These are phyloP conservation scores for Fusarium brevicatenulatum DNA, from an alignment of 2,329 filamentous ascomycete genomes.

Conservation along the genomic window DNA sequence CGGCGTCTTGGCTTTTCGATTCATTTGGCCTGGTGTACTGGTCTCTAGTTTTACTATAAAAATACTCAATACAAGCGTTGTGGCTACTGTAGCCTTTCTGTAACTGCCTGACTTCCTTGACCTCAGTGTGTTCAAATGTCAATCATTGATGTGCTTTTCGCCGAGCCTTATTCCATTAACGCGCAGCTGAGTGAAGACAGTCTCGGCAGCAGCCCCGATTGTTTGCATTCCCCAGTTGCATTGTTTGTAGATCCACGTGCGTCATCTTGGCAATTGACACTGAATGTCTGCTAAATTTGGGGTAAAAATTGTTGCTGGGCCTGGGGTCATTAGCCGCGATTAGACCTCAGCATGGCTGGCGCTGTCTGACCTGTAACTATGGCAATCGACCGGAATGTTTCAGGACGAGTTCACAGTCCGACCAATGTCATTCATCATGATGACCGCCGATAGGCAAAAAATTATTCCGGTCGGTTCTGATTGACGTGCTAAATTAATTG, in stretches of 20 bases:
- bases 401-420: neutral
- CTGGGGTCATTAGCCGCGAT: neutral
- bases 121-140: neutral
- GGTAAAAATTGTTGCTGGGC: neutral
- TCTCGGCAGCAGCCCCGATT: neutral
- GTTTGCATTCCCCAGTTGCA: neutral
- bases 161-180: neutral
- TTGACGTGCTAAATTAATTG: too few relatives aligned
- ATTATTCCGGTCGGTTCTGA: too few relatives aligned
- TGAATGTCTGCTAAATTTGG: neutral
- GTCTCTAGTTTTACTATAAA: neutral
- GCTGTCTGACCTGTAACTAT: neutral
- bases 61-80: neutral
- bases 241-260: neutral
- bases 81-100: neutral
- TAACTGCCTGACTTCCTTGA: neutral
- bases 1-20: neutral
- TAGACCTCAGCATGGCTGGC: neutral
- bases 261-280: neutral
- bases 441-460: too few relatives aligned
- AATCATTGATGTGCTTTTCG: too few relatives aligned
- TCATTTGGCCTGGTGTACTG: slow-evolving; percentile 4
- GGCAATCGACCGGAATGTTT: neutral
- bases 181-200: neutral
- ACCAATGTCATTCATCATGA: too few relatives aligned